Evolutionary conservation across 441 rosid species (phyloP).

Genomic region (Brassica balearica): DNA sequence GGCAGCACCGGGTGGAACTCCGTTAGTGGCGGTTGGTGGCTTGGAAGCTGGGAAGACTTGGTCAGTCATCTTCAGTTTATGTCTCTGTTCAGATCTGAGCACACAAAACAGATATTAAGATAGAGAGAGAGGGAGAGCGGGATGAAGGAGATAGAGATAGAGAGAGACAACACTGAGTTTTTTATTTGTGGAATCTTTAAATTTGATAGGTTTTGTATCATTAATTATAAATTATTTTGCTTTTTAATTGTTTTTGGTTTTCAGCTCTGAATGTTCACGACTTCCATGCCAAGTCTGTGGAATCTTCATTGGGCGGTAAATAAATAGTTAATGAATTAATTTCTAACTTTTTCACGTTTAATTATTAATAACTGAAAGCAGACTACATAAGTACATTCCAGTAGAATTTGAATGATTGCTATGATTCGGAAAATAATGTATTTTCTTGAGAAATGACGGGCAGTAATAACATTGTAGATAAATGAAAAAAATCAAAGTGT

Average conservation of each 20-base stretch:
- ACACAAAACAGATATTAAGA: slow-evolving; percentile 3
- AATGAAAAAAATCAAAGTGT: no score
- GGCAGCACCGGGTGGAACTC: slow-evolving; percentile 14
- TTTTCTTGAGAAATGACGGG: background rate
- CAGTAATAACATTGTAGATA: background rate
- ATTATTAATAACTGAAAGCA: background rate
- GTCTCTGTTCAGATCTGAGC: slow-evolving; percentile 43
- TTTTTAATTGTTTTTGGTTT: slow-evolving; percentile 1
- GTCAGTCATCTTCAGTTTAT: slow-evolving; percentile 48
- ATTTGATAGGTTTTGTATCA: slow-evolving; percentile 19
- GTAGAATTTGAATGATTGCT: background rate
- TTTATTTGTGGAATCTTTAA: slow-evolving; percentile 28
- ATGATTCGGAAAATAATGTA: background rate
- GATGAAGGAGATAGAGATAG: background rate
- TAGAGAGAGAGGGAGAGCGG: background rate
- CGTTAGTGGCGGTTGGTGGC: slow-evolving; percentile 50
- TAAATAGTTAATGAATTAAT: background rate
- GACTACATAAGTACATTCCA: background rate
- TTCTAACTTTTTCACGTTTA: no score
- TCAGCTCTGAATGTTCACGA: slow-evolving; percentile 31
- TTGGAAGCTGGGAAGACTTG: slow-evolving; percentile 71
- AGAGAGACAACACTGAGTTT: slow-evolving; percentile 28
- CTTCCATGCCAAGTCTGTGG: slow-evolving; percentile 38
- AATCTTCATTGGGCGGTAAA: slow-evolving; percentile 18
- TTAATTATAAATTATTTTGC: background rate